Evolutionary conservation across 169 alveolate species (phyloP).

Genomic region (Plasmodium berghei): DNA sequence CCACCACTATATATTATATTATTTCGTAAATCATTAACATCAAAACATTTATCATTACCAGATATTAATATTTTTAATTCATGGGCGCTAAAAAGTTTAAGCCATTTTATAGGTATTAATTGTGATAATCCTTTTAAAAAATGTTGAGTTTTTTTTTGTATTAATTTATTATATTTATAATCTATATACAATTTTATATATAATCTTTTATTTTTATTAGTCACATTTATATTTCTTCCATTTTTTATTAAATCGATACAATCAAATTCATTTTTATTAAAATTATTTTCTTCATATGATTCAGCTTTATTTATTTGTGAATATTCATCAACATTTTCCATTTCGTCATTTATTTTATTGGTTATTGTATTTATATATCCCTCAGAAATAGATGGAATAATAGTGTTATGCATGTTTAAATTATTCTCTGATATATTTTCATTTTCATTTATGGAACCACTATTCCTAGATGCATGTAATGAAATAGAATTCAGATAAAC

Average conservation of each 20-base stretch:
- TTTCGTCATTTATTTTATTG: neutral
- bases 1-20: slow-evolving; percentile 95
- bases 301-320: too few species aligned
- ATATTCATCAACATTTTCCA: too few species aligned
- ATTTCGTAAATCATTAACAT: slow-evolving; percentile 91
- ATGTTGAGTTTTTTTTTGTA: slow-evolving; percentile 87
- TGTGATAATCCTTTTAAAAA: slow-evolving; percentile 93
- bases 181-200: slow-evolving; percentile 91
- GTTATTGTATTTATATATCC: neutral
- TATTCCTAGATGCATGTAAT: neutral
- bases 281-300: too few species aligned
- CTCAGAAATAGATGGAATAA: neutral
- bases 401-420: too few species aligned
- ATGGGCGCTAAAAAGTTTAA: slow-evolving; percentile 92
- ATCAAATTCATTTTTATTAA: slow-evolving; percentile 1
- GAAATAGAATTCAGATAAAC: neutral
- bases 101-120: slow-evolving; percentile 93
- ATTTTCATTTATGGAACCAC: neutral
- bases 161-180: slow-evolving; percentile 92
- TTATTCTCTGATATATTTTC: neutral
- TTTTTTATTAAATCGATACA: slow-evolving; percentile 81
- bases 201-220: slow-evolving; percentile 88
- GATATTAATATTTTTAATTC: slow-evolving; percentile 95
- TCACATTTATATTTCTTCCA: slow-evolving; percentile 84
- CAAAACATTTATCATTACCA: slow-evolving; percentile 92